phyloP scores from a whole-genome alignment of 139 green algal genomes.

The Chlamydomonas sp. region DNA sequence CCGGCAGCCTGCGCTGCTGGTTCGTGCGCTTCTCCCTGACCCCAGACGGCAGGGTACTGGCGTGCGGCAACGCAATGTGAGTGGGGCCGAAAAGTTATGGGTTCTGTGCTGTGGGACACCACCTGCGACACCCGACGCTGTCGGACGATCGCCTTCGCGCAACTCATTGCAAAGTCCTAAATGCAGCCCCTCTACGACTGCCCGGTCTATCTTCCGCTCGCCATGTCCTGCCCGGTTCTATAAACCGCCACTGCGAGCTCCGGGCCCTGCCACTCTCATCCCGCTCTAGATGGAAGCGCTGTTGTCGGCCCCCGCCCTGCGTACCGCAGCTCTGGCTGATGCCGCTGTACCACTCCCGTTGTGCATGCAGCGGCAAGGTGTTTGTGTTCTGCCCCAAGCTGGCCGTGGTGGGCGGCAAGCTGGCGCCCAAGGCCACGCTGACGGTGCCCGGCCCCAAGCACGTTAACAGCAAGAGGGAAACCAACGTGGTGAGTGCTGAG shows the following conservation, averaged over 20 bases:
- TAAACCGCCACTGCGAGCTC: too few relatives aligned
- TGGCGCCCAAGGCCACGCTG: background rate
- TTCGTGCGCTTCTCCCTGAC: slow-evolving; percentile 80
- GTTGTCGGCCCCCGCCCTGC: too few relatives aligned
- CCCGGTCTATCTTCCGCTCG: too few relatives aligned
- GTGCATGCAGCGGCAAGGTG: slow-evolving; percentile 27
- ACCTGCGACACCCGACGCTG: too few relatives aligned
- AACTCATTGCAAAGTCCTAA: too few relatives aligned
- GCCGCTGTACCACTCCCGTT: too few relatives aligned
- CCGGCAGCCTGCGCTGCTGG: slow-evolving; percentile 64
- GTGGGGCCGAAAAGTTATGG: slow-evolving; percentile 1
- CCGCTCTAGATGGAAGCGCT: too few relatives aligned
- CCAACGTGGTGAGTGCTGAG: too few relatives aligned
- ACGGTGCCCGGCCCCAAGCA: background rate
- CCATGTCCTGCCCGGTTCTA: too few relatives aligned
- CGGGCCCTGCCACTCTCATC: background rate
- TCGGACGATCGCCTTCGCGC: too few relatives aligned
- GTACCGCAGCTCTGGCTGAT: too few relatives aligned
- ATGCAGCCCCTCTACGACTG: too few relatives aligned
- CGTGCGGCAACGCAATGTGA: slow-evolving; percentile 66
- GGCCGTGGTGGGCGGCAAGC: background rate
- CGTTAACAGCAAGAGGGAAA: background rate
- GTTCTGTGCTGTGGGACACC: background rate
- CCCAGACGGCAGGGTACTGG: slow-evolving; percentile 54
- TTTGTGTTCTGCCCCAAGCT: slow-evolving; percentile 26